A percentile compares a stretch with the other conserved stretches of the same genome.
These are phyloP conservation scores for Suillus decipiens DNA, from an alignment of 768 basidiomycete species.

Conservation along the genomic window DNA sequence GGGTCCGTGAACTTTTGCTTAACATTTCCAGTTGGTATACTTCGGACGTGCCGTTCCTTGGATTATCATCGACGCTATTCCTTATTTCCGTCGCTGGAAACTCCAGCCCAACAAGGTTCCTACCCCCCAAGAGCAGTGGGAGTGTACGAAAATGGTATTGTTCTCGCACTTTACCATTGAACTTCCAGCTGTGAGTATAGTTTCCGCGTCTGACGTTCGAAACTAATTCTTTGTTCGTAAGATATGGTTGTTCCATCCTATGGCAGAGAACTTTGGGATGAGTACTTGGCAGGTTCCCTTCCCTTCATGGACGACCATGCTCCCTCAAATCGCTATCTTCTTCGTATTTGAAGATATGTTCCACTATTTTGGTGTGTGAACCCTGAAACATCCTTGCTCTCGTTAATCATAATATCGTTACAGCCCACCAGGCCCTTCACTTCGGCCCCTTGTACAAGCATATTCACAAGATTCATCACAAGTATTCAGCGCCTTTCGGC, in stretches of 20 bases:
- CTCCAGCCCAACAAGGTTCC: constrained; percentile 87
- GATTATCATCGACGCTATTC: constrained; percentile 93
- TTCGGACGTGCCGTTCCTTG: constrained; percentile 95
- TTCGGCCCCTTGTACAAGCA: constrained; percentile 83
- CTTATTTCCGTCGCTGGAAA: constrained; percentile 94
- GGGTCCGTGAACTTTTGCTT: not conserved
- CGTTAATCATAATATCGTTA: constrained; percentile 8
- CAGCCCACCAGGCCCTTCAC: constrained; percentile 90
- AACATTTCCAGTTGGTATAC: constrained; percentile 73
- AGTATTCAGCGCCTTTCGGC: constrained; percentile 95
- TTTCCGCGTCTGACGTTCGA: not conserved
- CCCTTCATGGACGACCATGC: constrained; percentile 68
- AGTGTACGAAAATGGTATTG: constrained; percentile 92
- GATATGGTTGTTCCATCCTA: constrained; percentile 92
- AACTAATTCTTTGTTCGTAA: constrained; percentile 27
- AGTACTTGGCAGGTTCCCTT: constrained; percentile 92
- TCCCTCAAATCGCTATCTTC: constrained; percentile 80
- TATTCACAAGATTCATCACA: constrained; percentile 98
- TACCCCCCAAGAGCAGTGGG: constrained; percentile 84
- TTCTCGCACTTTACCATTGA: constrained; percentile 96
- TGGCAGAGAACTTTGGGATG: constrained; percentile 89
- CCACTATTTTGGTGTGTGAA: constrained; percentile 76
- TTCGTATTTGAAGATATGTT: constrained; percentile 96
- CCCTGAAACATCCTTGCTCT: not conserved
- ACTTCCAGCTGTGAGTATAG: constrained; percentile 70